A percentile compares a stretch with the other conserved stretches of the same genome.
Conservation (phyloP, 139 green algal species). For the Yamagishiella unicocca region DNA sequence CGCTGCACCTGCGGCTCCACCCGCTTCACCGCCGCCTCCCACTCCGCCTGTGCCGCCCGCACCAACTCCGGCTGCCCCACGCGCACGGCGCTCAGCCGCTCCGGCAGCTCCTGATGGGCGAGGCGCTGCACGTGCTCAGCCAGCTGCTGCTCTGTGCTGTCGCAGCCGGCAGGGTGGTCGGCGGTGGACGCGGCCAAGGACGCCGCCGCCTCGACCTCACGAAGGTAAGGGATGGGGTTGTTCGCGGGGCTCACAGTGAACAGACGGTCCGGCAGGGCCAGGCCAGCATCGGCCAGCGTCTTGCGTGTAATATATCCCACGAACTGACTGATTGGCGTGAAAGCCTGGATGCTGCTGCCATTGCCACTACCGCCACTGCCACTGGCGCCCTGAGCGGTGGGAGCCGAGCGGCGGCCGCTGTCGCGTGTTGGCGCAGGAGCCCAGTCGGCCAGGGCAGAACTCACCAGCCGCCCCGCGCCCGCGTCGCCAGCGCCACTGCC, state of each 20-base stretch:
- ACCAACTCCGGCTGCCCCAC: neutral
- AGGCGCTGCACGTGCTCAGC: neutral
- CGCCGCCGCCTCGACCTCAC: neutral
- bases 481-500: neutral
- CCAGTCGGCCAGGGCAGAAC: neutral
- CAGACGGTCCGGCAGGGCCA: neutral
- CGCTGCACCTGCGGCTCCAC: constrained; percentile 12
- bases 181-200: neutral
- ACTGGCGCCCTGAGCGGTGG: neutral
- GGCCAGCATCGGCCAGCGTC: neutral
- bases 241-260: neutral
- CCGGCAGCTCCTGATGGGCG: neutral
- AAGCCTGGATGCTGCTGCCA: neutral
- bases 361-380: neutral
- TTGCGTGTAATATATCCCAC: neutral
- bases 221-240: neutral
- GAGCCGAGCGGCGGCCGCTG: too few species aligned
- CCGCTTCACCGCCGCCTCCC: neutral
- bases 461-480: neutral
- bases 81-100: neutral
- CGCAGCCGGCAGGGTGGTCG: neutral
- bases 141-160: neutral
- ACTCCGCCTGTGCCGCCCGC: neutral
- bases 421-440: neutral
- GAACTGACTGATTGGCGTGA: neutral